Evolutionary conservation across 768 basidiomycete species (phyloP), one percentile per base, ranked within the genome.

Genomic region (Pholiota microspora): DNA sequence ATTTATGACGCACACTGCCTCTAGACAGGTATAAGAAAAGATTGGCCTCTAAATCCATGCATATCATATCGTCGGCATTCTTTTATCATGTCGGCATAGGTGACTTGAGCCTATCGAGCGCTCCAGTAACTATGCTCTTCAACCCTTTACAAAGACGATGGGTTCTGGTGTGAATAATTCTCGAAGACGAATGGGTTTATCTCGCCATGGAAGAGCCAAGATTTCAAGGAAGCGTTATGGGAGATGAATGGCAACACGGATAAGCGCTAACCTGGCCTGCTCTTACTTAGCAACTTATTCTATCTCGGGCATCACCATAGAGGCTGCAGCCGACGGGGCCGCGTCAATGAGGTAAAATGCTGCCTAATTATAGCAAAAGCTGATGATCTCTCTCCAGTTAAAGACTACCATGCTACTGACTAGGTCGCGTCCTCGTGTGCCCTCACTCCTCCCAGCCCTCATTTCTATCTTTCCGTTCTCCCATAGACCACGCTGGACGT

Each of bases 61-160:
- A 42, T 9, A 7, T 9, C 12, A 21, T 36, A 15, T 23, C 18
- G 18, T 42, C 40, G 40, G 40, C 40, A 42, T 18, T 42, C 7
- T 10, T 10, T 21, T 42, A 23, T 42, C 40, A 42, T 21, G 23
- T 42, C 40, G 40, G 40, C 40, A 42, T 42, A 2, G 7, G 21
- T 42, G 40, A 42, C 40, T 42, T 42, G n/a, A n/a, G n/a, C n/a
- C n/a, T n/a, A 42, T 23, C 2, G 40, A 42, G 40, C 40, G 40
- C 40, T 42, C 40, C 23, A 42, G 40, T 42, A 42, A 42, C 40
- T 42, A 42, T 42, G 40, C n/a, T n/a, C n/a, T n/a, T n/a, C n/a
- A n/a, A n/a, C n/a, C n/a, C n/a, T n/a, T n/a, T n/a, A n/a, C n/a
- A n/a, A n/a, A n/a, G 31, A 31, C 31, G 31, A 31, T 6, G 15